Percentiles rank a stretch among this genome's conserved stretches.
Evolutionary conservation across 208 protist species (phyloP).

Genomic region (Kentomonas sorsogonicus): DNA sequence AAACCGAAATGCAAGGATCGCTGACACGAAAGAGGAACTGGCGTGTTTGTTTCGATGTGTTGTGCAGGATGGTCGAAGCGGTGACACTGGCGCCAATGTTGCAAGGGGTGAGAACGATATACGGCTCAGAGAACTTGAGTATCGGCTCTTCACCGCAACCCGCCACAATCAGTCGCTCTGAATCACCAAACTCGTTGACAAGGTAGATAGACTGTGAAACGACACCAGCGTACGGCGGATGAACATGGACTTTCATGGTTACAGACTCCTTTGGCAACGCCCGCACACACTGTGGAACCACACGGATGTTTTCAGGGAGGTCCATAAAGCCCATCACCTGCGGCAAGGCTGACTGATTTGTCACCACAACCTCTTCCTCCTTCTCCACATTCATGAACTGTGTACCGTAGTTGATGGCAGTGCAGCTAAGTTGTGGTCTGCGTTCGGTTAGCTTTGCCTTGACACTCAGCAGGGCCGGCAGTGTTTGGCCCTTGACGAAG

Average conservation of each 20-base stretch:
- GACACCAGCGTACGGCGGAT: constrained; percentile 24
- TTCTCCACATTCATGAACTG: constrained; percentile 22
- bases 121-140: constrained; percentile 28
- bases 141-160: constrained; percentile 19
- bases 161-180: constrained; percentile 18
- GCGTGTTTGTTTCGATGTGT: constrained; percentile 15
- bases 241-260: constrained; percentile 27
- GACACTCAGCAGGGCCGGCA: constrained; percentile 28
- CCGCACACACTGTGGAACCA: constrained; percentile 22
- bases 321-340: constrained; percentile 39
- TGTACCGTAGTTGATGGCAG: constrained; percentile 24
- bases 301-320: constrained; percentile 32
- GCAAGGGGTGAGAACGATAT: constrained; percentile 28
- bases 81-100: constrained; percentile 19
- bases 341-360: constrained; percentile 37
- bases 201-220: constrained; percentile 37
- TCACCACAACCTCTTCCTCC: constrained; percentile 20
- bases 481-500: constrained; percentile 32
- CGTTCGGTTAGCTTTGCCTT: constrained; percentile 31
- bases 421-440: constrained; percentile 17
- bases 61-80: constrained; percentile 27
- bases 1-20: constrained; percentile 15
- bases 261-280: constrained; percentile 30
- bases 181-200: constrained; percentile 41
- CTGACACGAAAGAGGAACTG: constrained; percentile 25